Base-by-base conservation (phyloP, 805 yeast genomes). In the Zygoascus biomembranicola region DNA sequence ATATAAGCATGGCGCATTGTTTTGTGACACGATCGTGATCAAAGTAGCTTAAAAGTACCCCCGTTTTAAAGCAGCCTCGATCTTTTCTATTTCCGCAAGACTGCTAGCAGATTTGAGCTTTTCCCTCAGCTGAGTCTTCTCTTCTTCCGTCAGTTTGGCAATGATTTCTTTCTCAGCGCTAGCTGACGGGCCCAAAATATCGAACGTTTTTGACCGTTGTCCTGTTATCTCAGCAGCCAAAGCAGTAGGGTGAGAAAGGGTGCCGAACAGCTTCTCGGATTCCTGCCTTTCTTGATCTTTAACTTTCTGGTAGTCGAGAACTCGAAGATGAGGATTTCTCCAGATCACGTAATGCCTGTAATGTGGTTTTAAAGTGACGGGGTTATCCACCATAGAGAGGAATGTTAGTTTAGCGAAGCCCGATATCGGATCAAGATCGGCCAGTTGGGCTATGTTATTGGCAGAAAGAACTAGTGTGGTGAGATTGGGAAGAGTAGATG, bases 51-150 rank as follows among this genome's bases (percentile, higher is more conserved):
- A 65, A 35, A 66, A 32, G 52, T 68, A 68, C 2, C 74, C 81
- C 35, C 65, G 69, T 52, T 68, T 67, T 46, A 85, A 69, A 19
- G 79, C 72, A 28, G 68, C 71, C 64, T 88, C 95, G 23, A 90
- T 77, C 50, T 79, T 70, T 54, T 83, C 86, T 6, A 90, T 86
- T 57, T 90, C 97, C 5, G 78, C 86, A 54, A 90, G 64, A 50
- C 82, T 80, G 3, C 81, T 75, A 0, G 97, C 95, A 32, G 69
- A 71, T 51, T 75, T 73, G 53, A 90, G 71, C 57, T 80, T 76
- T 43, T 72, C 63, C 57, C 82, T 74, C 49, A 90, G 67, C 47
- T 69, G 68, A 13, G 67, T 66, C 53, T 73, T 77, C 41, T 84
- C 89, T 37, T 76, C 80, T 0, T 73, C 77, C 1, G 82, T 72